phyloP scores from a whole-genome alignment of 2,329 filamentous ascomycete genomes.

The Arthrobotrys sphaeroides region DNA sequence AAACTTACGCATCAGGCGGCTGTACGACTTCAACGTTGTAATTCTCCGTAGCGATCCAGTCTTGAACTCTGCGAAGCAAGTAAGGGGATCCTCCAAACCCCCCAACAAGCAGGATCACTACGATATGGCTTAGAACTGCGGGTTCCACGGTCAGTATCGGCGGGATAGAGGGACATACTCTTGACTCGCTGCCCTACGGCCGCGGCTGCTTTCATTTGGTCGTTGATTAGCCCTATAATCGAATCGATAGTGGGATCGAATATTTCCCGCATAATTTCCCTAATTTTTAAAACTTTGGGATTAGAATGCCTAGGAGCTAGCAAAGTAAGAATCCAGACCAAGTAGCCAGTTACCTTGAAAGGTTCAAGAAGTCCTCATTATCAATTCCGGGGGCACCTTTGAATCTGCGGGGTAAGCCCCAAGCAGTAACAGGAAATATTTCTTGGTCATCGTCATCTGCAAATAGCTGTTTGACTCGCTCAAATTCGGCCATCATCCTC shows the following conservation, averaged over 20 bases:
- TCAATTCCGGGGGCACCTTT: background rate
- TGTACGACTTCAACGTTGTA: constrained; percentile 4
- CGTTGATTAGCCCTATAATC: background rate
- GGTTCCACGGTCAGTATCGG: too few species aligned
- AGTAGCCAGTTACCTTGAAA: background rate
- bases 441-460: background rate
- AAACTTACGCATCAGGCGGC: constrained; percentile 24
- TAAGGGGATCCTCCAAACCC: constrained; percentile 28
- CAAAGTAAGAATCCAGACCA: too few species aligned
- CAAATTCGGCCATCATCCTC: constrained; percentile 19
- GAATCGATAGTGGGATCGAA: constrained; percentile 25
- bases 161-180: constrained; percentile 8
- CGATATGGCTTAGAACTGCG: background rate
- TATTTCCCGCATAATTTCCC: constrained; percentile 8
- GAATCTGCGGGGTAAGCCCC: background rate
- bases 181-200: background rate
- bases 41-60: background rate
- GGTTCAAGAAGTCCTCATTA: background rate
- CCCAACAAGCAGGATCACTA: constrained; percentile 22
- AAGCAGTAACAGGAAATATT: background rate
- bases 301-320: too few species aligned
- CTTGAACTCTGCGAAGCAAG: constrained; percentile 2
- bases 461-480: constrained; percentile 2
- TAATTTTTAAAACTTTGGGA: background rate
- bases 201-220: background rate